Base-by-base conservation (phyloP, 2,329 filamentous ascomycete genomes). In the Trichoderma sp. region DNA sequence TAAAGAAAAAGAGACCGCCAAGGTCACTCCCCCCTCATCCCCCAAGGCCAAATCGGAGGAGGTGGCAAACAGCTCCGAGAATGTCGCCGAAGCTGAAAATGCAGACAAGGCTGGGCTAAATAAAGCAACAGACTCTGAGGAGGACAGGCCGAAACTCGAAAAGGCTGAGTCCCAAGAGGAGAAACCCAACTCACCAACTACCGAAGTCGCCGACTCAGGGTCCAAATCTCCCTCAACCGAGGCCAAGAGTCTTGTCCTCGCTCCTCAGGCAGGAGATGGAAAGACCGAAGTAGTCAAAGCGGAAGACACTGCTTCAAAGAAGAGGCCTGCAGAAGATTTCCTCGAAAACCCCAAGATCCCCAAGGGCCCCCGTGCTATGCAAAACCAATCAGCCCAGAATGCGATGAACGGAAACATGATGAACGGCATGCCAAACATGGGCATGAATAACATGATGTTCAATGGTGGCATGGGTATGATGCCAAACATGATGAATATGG, bases 321-420 rank as follows among this genome's bases (percentile, higher is more conserved):
- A 98, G 82, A 89, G 96, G 27, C 87, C 91, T 13, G 93, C 94
- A 16, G 93, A 95, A 43, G 91, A 94, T 64, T 85, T 85, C 37
- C 81, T 86, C 7, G 88, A 89, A 74, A 89, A 91, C 73, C 86
- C 87, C 52, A 87, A 87, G 76, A 87, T 90, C 52, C 87, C 88
- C 57, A 91, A 90, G 74, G 88, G 84, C 0, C 89, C 88, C 2
- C 89, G 88, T 77, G 88, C 86, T 47, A 91, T 89, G 88, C 87
- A 86, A 73, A 85, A 80, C 76, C 85, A 85, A 61, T 84, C 85
- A 68, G 81, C 79, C 76, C 83, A 83, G 75, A 81, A 79, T 66
- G 77, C 77, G 60, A 78, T 80, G 79, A 81, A 82, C 73, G 79
- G 62, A 27, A 65, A 79, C 64, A 86, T 86, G 80, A 85, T 85